These are phyloP conservation scores for Oxyria digyna DNA, from an alignment of 148 eudicot genomes.

Conservation along the genomic window DNA sequence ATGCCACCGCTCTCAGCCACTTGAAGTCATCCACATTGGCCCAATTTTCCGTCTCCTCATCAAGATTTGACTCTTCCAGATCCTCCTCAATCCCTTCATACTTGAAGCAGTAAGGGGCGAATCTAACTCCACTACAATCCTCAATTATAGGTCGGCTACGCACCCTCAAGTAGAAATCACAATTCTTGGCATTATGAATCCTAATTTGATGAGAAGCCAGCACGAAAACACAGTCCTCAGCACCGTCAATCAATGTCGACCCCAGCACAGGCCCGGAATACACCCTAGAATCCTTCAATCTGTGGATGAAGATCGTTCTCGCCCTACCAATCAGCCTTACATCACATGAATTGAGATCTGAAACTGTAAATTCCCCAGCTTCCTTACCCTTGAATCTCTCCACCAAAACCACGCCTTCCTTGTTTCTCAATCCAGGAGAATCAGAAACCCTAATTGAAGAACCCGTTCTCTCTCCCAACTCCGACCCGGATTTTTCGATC, in stretches of 20 bases:
- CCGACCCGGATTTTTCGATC: constrained; percentile 10
- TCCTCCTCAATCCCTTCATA: constrained; percentile 64
- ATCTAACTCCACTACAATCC: constrained; percentile 61
- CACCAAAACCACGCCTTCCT: constrained; percentile 41
- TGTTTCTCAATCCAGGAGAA: constrained; percentile 45
- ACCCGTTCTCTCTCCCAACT: constrained; percentile 6
- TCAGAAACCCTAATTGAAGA: constrained; percentile 15
- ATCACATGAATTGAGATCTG: constrained; percentile 48
- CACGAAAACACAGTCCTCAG: constrained; percentile 46
- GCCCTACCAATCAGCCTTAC: constrained; percentile 51
- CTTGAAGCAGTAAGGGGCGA: constrained; percentile 66
- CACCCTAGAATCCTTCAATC: constrained; percentile 48
- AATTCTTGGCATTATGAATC: constrained; percentile 58
- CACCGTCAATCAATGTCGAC: constrained; percentile 73
- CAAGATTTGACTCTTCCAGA: constrained; percentile 46
- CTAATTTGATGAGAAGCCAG: constrained; percentile 87
- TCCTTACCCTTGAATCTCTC: constrained; percentile 42
- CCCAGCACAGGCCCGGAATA: constrained; percentile 63
- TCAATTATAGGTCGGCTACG: constrained; percentile 84
- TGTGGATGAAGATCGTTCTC: constrained; percentile 50
- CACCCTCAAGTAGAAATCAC: constrained; percentile 73
- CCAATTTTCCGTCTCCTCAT: constrained; percentile 77
- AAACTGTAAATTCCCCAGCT: constrained; percentile 53
- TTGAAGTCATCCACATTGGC: constrained; percentile 79
- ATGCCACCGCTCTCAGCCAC: constrained; percentile 76